Evolutionary conservation across 768 basidiomycete genomes (phyloP).

Genomic region (Naematelia aurantialba): DNA sequence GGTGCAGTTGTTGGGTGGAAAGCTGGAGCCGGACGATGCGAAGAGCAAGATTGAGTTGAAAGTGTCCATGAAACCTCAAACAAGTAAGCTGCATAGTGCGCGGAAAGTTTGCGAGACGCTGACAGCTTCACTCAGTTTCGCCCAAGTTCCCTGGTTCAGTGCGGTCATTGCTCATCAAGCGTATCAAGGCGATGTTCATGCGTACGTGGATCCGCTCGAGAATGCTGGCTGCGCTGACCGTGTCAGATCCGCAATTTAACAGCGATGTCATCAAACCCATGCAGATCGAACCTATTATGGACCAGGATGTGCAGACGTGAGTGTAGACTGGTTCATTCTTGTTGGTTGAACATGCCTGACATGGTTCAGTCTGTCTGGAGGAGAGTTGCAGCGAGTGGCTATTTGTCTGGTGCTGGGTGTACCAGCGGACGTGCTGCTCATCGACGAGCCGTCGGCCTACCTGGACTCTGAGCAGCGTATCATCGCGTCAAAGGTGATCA

Average conservation of each 20-base stretch:
- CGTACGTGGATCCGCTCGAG: slow-evolving; percentile 47
- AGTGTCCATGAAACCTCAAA: slow-evolving; percentile 97
- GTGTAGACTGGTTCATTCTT: slow-evolving; percentile 1
- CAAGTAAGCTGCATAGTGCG: slow-evolving; percentile 53
- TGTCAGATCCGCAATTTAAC: slow-evolving; percentile 85
- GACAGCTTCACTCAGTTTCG: slow-evolving; percentile 56
- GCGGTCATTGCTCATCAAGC: slow-evolving; percentile 86
- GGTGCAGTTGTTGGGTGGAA: slow-evolving; percentile 89
- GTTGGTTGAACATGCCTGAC: slow-evolving; percentile 2
- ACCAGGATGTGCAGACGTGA: slow-evolving; percentile 91
- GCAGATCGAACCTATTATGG: slow-evolving; percentile 88
- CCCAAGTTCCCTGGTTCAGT: slow-evolving; percentile 98
- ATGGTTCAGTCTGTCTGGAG: slow-evolving; percentile 68
- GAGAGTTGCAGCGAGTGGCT: slow-evolving; percentile 95
- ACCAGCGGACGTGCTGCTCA: slow-evolving; percentile 72
- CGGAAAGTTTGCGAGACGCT: background rate
- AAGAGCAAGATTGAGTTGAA: slow-evolving; percentile 71
- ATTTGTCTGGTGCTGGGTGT: slow-evolving; percentile 86
- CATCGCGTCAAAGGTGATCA: slow-evolving; percentile 95
- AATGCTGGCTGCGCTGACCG: slow-evolving; percentile 1
- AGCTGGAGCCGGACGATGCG: slow-evolving; percentile 73
- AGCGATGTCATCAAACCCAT: slow-evolving; percentile 97
- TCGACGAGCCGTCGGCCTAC: slow-evolving; percentile 77
- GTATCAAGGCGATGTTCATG: slow-evolving; percentile 94
- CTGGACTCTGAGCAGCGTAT: slow-evolving; percentile 99